Evolutionary conservation across 2,329 filamentous ascomycete species (phyloP), one percentile per base, ranked within the genome.

Genomic region (Penicillium concentricum): DNA sequence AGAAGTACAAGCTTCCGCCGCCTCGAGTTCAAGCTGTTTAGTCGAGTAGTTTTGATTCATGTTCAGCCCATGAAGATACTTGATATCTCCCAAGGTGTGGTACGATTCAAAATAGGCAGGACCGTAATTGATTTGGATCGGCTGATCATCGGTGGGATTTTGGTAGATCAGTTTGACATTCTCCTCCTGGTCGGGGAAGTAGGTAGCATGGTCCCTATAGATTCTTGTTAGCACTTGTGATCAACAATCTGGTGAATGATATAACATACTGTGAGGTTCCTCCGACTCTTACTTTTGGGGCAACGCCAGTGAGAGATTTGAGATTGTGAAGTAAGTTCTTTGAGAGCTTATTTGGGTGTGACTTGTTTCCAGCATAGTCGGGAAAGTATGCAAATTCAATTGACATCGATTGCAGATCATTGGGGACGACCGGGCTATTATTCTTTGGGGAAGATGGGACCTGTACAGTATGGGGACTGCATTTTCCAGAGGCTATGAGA

Each of bases 361-460:
- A 55, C 26, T 57, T 57, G 30, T 61, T 63, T 1, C 58, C 58
- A 44, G 58, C 56, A 39, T 61, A 61, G 22, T 61, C 50, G 1
- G 58, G 50, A 26, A 61, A 59, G 61, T 28, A 28, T 28, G 26
- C 26, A 8, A 28, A 28, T 28, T 28, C 26, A 28, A 28, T 28
- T 7, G 26, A 61, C 35, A 61, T 57, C 8, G 61, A 59, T 12
- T 57, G 56, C 3, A 61, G 13, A 20, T 59, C 58, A 12, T 42
- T 55, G 4, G 51, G 39, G 22, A 24, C 22, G 1, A 60, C 61
- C 28, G 69, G 55, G 18, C 16, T 38, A 15, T 35, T 38, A 6
- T 28, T 18, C 22, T 39, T 38, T 39, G 46, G 46, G 8, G 28
- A 16, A 24, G 34, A 12, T 22, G 28, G 44, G 7, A 35, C n/a